Conservation (phyloP, 2,329 filamentous ascomycete species). For the Ploettnerulaceae sp. region DNA sequence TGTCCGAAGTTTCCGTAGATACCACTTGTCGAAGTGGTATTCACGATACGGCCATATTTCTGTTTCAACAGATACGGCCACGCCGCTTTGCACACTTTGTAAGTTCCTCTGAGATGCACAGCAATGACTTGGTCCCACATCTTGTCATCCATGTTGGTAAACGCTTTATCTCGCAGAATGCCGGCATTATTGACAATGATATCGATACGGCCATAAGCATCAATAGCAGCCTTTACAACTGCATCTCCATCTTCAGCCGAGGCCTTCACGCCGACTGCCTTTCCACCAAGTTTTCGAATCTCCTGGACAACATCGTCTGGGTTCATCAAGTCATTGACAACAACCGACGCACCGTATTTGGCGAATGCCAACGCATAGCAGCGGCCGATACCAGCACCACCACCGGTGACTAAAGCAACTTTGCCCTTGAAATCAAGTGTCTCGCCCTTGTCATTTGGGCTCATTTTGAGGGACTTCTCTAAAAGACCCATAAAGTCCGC, state of each 20-base stretch:
- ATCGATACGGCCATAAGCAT: slow-evolving; percentile 88
- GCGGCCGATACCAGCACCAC: slow-evolving; percentile 85
- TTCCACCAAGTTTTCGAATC: slow-evolving; percentile 83
- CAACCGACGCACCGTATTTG: slow-evolving; percentile 76
- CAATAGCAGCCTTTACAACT: slow-evolving; percentile 89
- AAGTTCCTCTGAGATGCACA: slow-evolving; percentile 90
- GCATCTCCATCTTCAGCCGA: slow-evolving; percentile 88
- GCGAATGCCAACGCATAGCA: slow-evolving; percentile 85
- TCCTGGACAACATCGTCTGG: slow-evolving; percentile 87
- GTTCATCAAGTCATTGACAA: slow-evolving; percentile 94
- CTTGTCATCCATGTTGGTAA: slow-evolving; percentile 93
- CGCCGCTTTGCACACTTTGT: slow-evolving; percentile 93
- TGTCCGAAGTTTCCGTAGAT: slow-evolving; percentile 99
- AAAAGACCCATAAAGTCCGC: slow-evolving; percentile 85
- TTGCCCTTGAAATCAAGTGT: slow-evolving; percentile 77
- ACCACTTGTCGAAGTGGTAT: slow-evolving; percentile 94
- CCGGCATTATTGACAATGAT: slow-evolving; percentile 97
- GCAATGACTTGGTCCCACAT: slow-evolving; percentile 90
- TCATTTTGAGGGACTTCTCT: slow-evolving; percentile 75
- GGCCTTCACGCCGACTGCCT: slow-evolving; percentile 88
- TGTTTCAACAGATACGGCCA: slow-evolving; percentile 98
- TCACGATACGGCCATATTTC: slow-evolving; percentile 94
- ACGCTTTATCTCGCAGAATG: slow-evolving; percentile 96
- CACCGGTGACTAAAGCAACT: slow-evolving; percentile 83
- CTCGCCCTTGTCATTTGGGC: slow-evolving; percentile 65